Evolutionary conservation across 495 filamentous ascomycete genomes (phyloP).

Genomic region (Aspergillus bertholletiae): DNA sequence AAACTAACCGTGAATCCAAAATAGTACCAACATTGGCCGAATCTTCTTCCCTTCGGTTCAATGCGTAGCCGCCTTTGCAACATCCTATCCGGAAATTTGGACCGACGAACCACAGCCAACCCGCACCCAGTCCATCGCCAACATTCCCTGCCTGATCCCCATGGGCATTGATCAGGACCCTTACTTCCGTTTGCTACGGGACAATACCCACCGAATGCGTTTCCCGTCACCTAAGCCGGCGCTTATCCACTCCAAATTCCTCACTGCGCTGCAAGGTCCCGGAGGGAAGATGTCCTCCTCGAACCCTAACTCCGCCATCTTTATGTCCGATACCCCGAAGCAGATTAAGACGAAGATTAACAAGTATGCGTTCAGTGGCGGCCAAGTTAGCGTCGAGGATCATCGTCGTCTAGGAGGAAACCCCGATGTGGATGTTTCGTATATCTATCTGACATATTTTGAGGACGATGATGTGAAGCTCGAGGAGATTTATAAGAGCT

Average conservation of each 20-base stretch:
- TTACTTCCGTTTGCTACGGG: constrained; percentile 85
- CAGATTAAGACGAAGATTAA: constrained; percentile 93
- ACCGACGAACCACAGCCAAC: neutral
- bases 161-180: constrained; percentile 97
- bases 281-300: constrained; percentile 86
- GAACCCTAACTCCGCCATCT: constrained; percentile 68
- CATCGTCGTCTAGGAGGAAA: constrained; percentile 84
- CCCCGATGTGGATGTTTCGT: constrained; percentile 83
- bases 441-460: constrained; percentile 89
- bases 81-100: constrained; percentile 85
- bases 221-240: constrained; percentile 68
- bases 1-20: too few relatives aligned
- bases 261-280: constrained; percentile 84
- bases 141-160: constrained; percentile 83
- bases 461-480: constrained; percentile 84
- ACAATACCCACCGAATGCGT: constrained; percentile 65
- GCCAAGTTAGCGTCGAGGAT: constrained; percentile 73
- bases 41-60: constrained; percentile 79
- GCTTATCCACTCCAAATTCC: constrained; percentile 85
- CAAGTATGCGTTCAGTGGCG: constrained; percentile 88
- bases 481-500: constrained; percentile 63
- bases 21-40: constrained; percentile 79
- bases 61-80: constrained; percentile 79
- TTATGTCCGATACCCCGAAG: constrained; percentile 83
- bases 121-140: constrained; percentile 45